A percentile compares a stretch with the other conserved stretches of the same genome.
phyloP scores from a whole-genome alignment of 805 yeast genomes.

The Zygosaccharomyces bisporus region DNA sequence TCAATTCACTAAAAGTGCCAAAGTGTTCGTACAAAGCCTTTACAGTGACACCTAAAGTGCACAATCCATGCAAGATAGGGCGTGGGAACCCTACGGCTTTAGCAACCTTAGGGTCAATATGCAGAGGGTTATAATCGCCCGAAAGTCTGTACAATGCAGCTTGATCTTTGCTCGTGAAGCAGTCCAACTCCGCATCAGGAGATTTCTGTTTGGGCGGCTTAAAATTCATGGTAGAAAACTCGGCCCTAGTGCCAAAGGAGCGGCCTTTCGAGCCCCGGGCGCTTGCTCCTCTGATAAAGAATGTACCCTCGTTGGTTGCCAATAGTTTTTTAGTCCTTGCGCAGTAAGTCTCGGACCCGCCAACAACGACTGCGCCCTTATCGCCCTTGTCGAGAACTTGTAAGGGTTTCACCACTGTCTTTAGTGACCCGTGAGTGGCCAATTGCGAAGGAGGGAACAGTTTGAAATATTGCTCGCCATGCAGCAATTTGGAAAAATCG shows the following conservation, averaged over 20 bases:
- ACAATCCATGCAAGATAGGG: slow-evolving; percentile 92
- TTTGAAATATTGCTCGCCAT: slow-evolving; percentile 92
- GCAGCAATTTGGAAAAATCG: slow-evolving; percentile 84
- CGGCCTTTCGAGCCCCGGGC: slow-evolving; percentile 50
- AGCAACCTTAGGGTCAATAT: slow-evolving; percentile 89
- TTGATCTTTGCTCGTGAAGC: slow-evolving; percentile 61
- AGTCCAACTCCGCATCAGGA: slow-evolving; percentile 64
- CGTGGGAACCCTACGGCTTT: slow-evolving; percentile 76
- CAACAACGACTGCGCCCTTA: slow-evolving; percentile 72
- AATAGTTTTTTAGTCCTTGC: slow-evolving; percentile 61
- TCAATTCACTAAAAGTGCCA: slow-evolving; percentile 79
- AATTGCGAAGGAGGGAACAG: slow-evolving; percentile 64
- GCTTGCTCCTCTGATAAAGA: slow-evolving; percentile 71
- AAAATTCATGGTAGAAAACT: slow-evolving; percentile 62
- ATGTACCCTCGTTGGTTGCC: slow-evolving; percentile 79
- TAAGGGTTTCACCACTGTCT: slow-evolving; percentile 62
- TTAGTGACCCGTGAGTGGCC: slow-evolving; percentile 63
- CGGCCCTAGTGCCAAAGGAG: slow-evolving; percentile 44
- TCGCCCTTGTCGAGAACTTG: slow-evolving; percentile 80
- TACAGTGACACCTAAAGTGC: slow-evolving; percentile 77
- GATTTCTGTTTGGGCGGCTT: slow-evolving; percentile 51
- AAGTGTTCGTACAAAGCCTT: slow-evolving; percentile 73
- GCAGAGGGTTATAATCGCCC: slow-evolving; percentile 94
- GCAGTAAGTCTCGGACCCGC: slow-evolving; percentile 68
- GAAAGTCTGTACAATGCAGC: slow-evolving; percentile 89